Percentiles rank a stretch among this genome's conserved stretches.
Conservation (phyloP, 345 rosid genomes). For the Lepidium sativum region DNA sequence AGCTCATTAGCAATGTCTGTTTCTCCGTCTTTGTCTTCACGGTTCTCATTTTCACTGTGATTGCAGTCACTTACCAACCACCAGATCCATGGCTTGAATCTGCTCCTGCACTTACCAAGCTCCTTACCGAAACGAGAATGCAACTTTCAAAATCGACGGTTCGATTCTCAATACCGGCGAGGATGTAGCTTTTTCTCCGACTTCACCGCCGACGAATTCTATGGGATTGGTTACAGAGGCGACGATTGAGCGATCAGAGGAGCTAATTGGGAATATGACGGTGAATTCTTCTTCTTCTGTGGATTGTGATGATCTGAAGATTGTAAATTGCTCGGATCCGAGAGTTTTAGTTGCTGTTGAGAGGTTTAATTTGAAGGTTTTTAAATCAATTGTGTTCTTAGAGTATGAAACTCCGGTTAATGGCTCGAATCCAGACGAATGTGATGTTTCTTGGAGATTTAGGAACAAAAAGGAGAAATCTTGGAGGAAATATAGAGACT, state of each 20-base stretch:
- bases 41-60: conserved; percentile 67
- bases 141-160: conserved; percentile 69
- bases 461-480: conserved; percentile 92
- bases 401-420: conserved; percentile 71
- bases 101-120: conserved; percentile 69
- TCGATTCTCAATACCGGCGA: conserved; percentile 78
- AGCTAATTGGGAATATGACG: conserved; percentile 32
- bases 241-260: conserved; percentile 40
- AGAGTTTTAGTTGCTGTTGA: conserved; percentile 53
- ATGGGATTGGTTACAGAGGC: conserved; percentile 35
- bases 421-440: conserved; percentile 61
- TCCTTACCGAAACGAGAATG: conserved; percentile 64
- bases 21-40: conserved; percentile 89
- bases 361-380: conserved; percentile 65
- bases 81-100: conserved; percentile 97
- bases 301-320: conserved; percentile 42
- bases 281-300: conserved; percentile 7
- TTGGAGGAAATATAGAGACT: conserved; percentile 90
- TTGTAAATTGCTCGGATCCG: conserved; percentile 84
- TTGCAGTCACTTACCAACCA: conserved; percentile 90
- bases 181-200: conserved; percentile 38
- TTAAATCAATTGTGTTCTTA: conserved; percentile 68
- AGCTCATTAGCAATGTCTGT: conserved; percentile 77
- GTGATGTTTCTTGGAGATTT: conserved; percentile 89
- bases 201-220: conserved; percentile 19